Percentiles rank a stretch among this genome's conserved stretches.
These are phyloP conservation scores for Zizania latifolia DNA, from an alignment of 176 grass and related monocot species.

Conservation along the genomic window DNA sequence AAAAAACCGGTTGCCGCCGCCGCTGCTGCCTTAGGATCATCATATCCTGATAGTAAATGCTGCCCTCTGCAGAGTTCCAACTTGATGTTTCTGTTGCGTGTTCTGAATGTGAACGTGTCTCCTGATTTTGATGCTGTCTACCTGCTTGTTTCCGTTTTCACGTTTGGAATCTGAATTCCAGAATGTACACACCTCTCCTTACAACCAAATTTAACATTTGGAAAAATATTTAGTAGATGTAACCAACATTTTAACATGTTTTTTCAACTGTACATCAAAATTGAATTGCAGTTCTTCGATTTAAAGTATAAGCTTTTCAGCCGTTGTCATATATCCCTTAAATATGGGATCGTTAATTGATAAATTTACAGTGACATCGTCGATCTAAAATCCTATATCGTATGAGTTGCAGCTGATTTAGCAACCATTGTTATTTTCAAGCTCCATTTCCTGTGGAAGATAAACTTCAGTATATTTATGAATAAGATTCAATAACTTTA, in stretches of 20 bases:
- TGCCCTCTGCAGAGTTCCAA: neutral
- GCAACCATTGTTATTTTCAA: neutral
- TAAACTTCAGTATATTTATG: neutral
- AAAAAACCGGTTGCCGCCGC: too few relatives aligned
- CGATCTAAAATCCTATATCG: too few relatives aligned
- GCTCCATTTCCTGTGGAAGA: neutral
- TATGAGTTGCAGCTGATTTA: neutral
- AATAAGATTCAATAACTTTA: neutral
- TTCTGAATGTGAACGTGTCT: neutral
- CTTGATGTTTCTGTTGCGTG: neutral
- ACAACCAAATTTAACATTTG: neutral
- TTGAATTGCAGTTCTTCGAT: neutral
- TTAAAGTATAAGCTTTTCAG: too few relatives aligned
- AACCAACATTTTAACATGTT: too few relatives aligned
- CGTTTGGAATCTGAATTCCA: constrained; percentile 14
- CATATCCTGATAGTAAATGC: neutral
- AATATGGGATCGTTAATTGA: too few relatives aligned
- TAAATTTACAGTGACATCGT: too few relatives aligned
- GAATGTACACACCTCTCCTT: neutral
- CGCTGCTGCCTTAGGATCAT: neutral
- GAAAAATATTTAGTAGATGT: constrained; percentile 10
- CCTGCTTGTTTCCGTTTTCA: constrained; percentile 23
- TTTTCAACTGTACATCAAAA: too few relatives aligned
- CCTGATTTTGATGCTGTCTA: neutral
- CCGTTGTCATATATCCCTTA: too few relatives aligned